phyloP scores from a whole-genome alignment of 208 protist species.

The Blastocrithidia nonstop region DNA sequence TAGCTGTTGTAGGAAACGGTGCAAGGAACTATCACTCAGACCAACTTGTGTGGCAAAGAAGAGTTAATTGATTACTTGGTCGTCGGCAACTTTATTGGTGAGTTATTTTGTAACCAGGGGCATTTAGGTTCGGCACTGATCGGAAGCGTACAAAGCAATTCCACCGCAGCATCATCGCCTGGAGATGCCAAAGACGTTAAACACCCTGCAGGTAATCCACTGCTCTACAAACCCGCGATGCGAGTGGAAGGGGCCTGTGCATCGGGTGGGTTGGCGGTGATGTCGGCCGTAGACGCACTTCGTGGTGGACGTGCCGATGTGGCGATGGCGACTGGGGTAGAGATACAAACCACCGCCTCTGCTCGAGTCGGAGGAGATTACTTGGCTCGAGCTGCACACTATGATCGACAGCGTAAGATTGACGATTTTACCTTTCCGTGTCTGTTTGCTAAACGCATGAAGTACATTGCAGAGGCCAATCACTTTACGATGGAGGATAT shows the following conservation, averaged over 20 bases:
- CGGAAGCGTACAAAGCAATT: conserved; percentile 18
- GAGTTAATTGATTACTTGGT: conserved; percentile 49
- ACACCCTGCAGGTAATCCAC: conserved; percentile 13
- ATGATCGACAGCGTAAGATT: conserved; percentile 61
- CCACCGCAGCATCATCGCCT: neutral
- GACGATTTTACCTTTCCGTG: conserved; percentile 91
- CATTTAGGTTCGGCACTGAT: conserved; percentile 71
- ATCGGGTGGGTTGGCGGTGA: conserved; percentile 70
- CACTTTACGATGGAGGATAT: conserved; percentile 81
- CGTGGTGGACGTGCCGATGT: conserved; percentile 51
- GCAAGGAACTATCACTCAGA: conserved; percentile 32
- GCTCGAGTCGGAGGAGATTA: conserved; percentile 75
- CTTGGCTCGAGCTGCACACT: conserved; percentile 81
- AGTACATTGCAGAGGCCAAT: conserved; percentile 42
- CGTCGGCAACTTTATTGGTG: conserved; percentile 79
- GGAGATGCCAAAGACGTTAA: conserved; percentile 7
- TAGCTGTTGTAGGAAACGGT: conserved; percentile 46
- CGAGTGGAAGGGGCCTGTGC: conserved; percentile 86
- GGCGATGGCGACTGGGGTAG: conserved; percentile 60
- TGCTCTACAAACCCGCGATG: conserved; percentile 56
- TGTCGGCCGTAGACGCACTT: conserved; percentile 30
- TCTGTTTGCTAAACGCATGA: conserved; percentile 78
- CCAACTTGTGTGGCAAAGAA: conserved; percentile 25
- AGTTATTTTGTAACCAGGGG: conserved; percentile 81
- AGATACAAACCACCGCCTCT: conserved; percentile 78